Percentiles rank a stretch among this genome's conserved stretches.
Conservation (phyloP, 768 basidiomycete species). For the Mycena indigotica region DNA sequence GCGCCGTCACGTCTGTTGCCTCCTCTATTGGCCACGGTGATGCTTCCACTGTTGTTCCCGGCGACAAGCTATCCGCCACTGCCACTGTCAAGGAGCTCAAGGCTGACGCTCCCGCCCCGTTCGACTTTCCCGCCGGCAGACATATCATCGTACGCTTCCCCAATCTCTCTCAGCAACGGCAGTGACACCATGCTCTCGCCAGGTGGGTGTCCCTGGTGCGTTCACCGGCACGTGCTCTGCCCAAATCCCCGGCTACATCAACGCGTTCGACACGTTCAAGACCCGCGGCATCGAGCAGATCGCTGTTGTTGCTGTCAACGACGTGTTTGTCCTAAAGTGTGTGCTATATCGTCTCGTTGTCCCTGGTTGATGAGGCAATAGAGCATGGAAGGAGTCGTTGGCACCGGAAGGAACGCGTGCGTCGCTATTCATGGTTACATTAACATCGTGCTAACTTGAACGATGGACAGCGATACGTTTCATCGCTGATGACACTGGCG, state of each 20-base stretch:
- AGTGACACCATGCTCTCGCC: not conserved
- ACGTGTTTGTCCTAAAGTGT: slow-evolving; percentile 70
- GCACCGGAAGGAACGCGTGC: slow-evolving; percentile 58
- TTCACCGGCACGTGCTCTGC: slow-evolving; percentile 73
- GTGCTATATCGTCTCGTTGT: slow-evolving; percentile 11
- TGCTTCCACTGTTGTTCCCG: slow-evolving; percentile 38
- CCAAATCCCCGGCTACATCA: slow-evolving; percentile 67
- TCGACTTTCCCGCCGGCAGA: slow-evolving; percentile 55
- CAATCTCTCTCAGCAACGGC: slow-evolving; percentile 10
- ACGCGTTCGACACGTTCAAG: slow-evolving; percentile 69
- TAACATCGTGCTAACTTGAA: slow-evolving; percentile 15
- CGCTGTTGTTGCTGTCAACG: slow-evolving; percentile 77
- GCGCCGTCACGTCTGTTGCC: slow-evolving; percentile 55
- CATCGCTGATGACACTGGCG: slow-evolving; percentile 69
- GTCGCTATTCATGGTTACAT: slow-evolving; percentile 22
- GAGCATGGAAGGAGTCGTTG: slow-evolving; percentile 69
- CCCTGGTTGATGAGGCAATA: slow-evolving; percentile 24
- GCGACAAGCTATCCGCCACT: slow-evolving; percentile 50
- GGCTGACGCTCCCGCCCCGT: slow-evolving; percentile 41
- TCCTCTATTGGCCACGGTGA: slow-evolving; percentile 52
- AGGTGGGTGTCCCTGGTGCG: slow-evolving; percentile 78
- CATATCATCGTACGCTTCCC: slow-evolving; percentile 67
- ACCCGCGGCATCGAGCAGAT: slow-evolving; percentile 74
- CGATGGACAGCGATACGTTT: slow-evolving; percentile 51
- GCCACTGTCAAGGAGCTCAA: slow-evolving; percentile 60